Evolutionary conservation across 371 early-diverging fungal genomes (phyloP).

Genomic region (Entomophthora muscae): DNA sequence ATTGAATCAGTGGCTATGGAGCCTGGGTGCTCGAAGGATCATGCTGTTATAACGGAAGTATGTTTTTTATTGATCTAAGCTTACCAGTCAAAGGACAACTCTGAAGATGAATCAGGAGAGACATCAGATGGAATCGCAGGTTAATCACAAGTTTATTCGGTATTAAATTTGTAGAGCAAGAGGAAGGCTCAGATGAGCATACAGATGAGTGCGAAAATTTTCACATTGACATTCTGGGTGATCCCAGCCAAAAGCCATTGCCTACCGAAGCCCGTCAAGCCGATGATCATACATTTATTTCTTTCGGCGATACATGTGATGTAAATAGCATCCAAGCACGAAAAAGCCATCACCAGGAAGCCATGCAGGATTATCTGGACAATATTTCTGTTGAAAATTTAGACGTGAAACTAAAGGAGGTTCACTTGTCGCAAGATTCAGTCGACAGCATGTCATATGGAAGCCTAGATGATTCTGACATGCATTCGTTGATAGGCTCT

Average conservation of each 20-base stretch:
- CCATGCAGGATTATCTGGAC: background rate
- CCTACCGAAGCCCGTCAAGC: background rate
- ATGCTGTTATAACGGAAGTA: background rate
- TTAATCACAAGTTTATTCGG: background rate
- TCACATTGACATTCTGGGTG: background rate
- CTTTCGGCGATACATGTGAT: background rate
- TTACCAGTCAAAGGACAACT: background rate
- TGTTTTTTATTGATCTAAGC: background rate
- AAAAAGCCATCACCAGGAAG: background rate
- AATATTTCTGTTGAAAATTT: background rate
- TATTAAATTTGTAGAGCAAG: background rate
- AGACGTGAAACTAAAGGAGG: background rate
- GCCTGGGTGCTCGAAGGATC: too few species aligned
- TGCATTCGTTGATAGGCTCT: background rate
- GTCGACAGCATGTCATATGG: background rate
- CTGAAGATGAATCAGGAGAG: background rate
- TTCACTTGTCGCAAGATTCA: background rate
- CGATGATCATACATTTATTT: background rate
- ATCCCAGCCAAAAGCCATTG: background rate
- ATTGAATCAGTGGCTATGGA: too few species aligned
- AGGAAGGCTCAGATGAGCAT: background rate
- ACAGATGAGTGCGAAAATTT: background rate
- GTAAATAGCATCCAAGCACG: background rate
- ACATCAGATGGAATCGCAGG: background rate
- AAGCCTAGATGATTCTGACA: too few species aligned